Evolutionary conservation across 2,329 filamentous ascomycete species (phyloP), one percentile per base, ranked within the genome.

Genomic region (Nothophoma quercina): DNA sequence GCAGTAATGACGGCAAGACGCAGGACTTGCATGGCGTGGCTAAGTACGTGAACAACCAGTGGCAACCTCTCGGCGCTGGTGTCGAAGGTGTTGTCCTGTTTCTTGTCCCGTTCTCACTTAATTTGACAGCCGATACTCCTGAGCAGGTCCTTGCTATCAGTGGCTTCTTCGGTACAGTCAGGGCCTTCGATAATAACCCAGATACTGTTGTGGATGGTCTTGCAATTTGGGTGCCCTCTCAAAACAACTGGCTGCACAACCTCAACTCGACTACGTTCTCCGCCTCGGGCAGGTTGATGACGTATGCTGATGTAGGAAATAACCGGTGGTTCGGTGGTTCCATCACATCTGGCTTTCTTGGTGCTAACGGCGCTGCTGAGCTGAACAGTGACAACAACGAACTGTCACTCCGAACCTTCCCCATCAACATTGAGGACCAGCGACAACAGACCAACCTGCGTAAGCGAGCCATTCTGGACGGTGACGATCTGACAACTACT

Each of bases 201-300:
- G 83, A 85, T 8, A 81, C 87, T 22, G 66, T 82, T 7, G 89
- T 87, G 0, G 75, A 85, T 42, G 92, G 93, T 2, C 91, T 99
- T 66, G 93, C 91, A 12, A 81, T 98, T 29, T 99, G 95, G 95
- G 88, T 98, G 7, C 90, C 90, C 3, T 96, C 92, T 3, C 81
- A 83, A 56, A 83, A 81, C 51, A 95, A 95, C 70, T 99, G 95
- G 95, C 80, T 99, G 13, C 86, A 91, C 68, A 95, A 96, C 62
- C 77, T 97, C 15, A 65, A 75, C 9, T 78, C 85, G 6, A 77
- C 83, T 7, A 81, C 86, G 25, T 86, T 90, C 47, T 80, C 84
- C 6, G 83, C 96, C 63, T 81, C 82, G 51, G 96, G 95, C 29
- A 78, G 86, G 49, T 81, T 99, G 36, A 89, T 87, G 15, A 83